phyloP scores from a whole-genome alignment of 1,284 basidiomycete species.

The Gastroboletus turbinatus region DNA sequence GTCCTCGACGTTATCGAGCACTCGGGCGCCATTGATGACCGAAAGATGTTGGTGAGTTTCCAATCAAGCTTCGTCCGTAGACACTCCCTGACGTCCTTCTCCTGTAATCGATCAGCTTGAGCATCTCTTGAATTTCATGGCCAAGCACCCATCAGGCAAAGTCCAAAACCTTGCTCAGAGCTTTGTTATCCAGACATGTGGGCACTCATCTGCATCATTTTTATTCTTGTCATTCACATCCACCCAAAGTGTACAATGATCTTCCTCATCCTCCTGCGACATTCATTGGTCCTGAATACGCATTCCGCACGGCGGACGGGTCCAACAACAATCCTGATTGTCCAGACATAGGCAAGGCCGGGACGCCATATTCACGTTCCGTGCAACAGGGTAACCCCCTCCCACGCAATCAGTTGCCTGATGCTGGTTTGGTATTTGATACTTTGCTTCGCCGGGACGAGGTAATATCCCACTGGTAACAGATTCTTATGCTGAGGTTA shows the following conservation, averaged over 20 bases:
- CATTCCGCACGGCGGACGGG: conserved; percentile 73
- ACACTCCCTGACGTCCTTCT: not conserved
- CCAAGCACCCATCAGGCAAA: conserved; percentile 53
- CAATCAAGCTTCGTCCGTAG: not conserved
- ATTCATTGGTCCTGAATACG: conserved; percentile 58
- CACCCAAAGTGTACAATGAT: conserved; percentile 67
- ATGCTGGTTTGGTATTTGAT: conserved; percentile 78
- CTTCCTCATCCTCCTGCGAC: conserved; percentile 73
- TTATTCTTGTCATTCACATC: conserved; percentile 3
- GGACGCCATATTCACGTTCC: conserved; percentile 73
- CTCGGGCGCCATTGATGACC: conserved; percentile 62
- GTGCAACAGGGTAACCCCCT: conserved; percentile 72
- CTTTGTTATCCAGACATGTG: conserved; percentile 56
- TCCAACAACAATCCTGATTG: conserved; percentile 69
- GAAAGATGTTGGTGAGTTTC: conserved; percentile 48
- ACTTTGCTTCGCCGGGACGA: conserved; percentile 41
- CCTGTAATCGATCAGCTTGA: conserved; percentile 52
- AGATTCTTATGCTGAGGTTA: not conserved
- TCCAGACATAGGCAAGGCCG: conserved; percentile 74
- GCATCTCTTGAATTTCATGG: conserved; percentile 60
- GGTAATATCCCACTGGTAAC: conserved; percentile 13
- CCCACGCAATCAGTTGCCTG: conserved; percentile 67
- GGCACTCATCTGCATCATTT: conserved; percentile 27
- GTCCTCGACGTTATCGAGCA: conserved; percentile 57
- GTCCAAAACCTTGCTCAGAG: conserved; percentile 50